phyloP scores from a whole-genome alignment of 768 basidiomycete genomes.

The Boletus huronensis region DNA sequence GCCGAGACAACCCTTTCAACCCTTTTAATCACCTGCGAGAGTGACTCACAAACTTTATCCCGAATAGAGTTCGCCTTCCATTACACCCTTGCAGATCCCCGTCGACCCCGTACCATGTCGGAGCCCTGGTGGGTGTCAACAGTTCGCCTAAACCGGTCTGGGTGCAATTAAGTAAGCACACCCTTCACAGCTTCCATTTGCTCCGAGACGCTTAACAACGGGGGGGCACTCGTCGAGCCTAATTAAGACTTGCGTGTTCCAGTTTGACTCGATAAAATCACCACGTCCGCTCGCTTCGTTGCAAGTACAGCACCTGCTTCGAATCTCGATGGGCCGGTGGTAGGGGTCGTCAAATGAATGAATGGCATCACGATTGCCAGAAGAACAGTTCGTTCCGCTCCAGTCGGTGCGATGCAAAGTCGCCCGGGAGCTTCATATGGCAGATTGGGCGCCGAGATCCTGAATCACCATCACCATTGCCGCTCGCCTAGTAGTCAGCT shows the following conservation, averaged over 20 bases:
- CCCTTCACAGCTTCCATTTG: conserved; percentile 27
- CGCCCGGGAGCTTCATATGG: conserved; percentile 4
- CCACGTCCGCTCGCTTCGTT: conserved; percentile 19
- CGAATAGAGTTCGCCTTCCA: conserved; percentile 11
- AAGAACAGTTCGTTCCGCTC: conserved; percentile 19
- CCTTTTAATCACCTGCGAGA: background rate
- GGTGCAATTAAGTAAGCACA: conserved; percentile 22
- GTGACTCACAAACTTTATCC: conserved; percentile 5
- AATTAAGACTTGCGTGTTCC: conserved; percentile 11
- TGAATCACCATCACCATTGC: conserved; percentile 12
- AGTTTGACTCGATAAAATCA: conserved; percentile 6
- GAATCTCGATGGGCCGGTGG: conserved; percentile 22
- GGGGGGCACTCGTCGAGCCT: conserved; percentile 4
- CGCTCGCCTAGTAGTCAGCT: conserved; percentile 10
- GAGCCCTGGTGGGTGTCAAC: conserved; percentile 17
- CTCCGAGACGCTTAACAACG: conserved; percentile 27
- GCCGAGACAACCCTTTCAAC: conserved; percentile 11
- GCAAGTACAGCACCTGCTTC: conserved; percentile 12
- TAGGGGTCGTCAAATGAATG: conserved; percentile 16
- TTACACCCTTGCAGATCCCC: conserved; percentile 14
- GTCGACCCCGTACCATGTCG: conserved; percentile 20
- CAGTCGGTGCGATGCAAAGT: conserved; percentile 21
- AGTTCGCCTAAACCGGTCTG: conserved; percentile 16
- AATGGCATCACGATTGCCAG: conserved; percentile 19
- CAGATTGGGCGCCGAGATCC: conserved; percentile 15